These are phyloP conservation scores for Calocybe gangraenosa DNA, from an alignment of 768 basidiomycete genomes.

Conservation along the genomic window DNA sequence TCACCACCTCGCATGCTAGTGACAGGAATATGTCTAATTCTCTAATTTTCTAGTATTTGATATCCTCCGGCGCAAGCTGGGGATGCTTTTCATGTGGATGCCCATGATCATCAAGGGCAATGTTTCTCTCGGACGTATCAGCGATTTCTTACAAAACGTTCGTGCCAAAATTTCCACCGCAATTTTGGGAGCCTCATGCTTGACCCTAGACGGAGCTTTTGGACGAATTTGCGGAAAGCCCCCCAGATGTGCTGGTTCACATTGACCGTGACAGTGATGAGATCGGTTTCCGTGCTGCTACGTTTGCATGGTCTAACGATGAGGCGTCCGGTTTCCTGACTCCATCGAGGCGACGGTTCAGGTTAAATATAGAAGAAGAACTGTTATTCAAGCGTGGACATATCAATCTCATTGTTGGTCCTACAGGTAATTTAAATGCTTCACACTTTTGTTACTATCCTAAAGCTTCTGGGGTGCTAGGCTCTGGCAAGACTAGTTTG, in stretches of 20 bases:
- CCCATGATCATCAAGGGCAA: conserved; percentile 33
- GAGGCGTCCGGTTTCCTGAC: conserved; percentile 20
- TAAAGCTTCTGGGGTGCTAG: neutral
- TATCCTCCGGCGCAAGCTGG: conserved; percentile 46
- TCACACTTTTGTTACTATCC: neutral
- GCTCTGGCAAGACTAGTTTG: conserved; percentile 58
- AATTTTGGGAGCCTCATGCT: neutral
- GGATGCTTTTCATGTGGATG: conserved; percentile 26
- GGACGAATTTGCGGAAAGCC: conserved; percentile 30
- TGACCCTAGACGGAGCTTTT: conserved; percentile 40
- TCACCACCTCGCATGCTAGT: neutral
- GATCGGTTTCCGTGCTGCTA: conserved; percentile 49
- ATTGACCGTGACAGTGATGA: conserved; percentile 18
- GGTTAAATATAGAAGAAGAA: conserved; percentile 46
- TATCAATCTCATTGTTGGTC: conserved; percentile 56
- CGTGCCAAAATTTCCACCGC: neutral
- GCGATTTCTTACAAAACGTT: conserved; percentile 34
- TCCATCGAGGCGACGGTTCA: conserved; percentile 41
- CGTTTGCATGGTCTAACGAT: conserved; percentile 51
- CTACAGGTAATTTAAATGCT: conserved; percentile 36
- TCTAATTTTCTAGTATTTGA: conserved; percentile 49
- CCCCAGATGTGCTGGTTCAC: conserved; percentile 5
- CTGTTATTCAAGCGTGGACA: conserved; percentile 46
- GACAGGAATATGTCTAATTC: neutral
- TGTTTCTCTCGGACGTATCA: conserved; percentile 57